phyloP scores from a whole-genome alignment of 2,329 filamentous ascomycete species.

The Penicillium sp. region DNA sequence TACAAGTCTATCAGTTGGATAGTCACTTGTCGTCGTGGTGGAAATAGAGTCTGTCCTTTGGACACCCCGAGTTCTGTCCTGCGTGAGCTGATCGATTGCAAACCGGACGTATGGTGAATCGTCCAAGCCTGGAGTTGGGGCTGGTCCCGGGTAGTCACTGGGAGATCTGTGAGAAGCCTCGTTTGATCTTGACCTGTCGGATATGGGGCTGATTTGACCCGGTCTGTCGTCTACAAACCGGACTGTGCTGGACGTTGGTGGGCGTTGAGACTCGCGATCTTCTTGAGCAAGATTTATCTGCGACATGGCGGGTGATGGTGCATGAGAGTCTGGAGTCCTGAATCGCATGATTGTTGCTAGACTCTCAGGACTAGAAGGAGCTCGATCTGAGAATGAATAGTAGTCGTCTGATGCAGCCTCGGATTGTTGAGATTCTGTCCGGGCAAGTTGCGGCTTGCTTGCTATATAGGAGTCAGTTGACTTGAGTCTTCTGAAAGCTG shows the following conservation, averaged over 20 bases:
- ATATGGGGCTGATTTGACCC: constrained; percentile 23
- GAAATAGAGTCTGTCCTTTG: constrained; percentile 51
- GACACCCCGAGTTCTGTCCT: constrained; percentile 62
- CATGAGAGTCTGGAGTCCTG: constrained; percentile 46
- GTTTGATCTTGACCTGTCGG: constrained; percentile 23
- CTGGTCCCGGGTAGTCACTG: constrained; percentile 38
- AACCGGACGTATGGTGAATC: constrained; percentile 87
- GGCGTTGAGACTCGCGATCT: constrained; percentile 17
- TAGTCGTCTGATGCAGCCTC: constrained; percentile 51
- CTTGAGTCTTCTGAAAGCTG: not conserved
- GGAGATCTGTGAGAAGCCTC: constrained; percentile 28
- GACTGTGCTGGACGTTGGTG: constrained; percentile 28
- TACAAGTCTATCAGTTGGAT: constrained; percentile 53
- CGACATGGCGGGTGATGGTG: constrained; percentile 32
- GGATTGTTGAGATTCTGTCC: constrained; percentile 48
- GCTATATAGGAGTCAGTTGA: constrained; percentile 31
- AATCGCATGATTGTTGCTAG: constrained; percentile 44
- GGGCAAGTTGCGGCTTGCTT: constrained; percentile 47
- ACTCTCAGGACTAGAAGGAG: constrained; percentile 40
- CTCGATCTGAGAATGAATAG: constrained; percentile 48
- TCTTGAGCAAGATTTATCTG: constrained; percentile 6
- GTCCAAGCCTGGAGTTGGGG: constrained; percentile 73
- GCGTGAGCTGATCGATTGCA: constrained; percentile 81
- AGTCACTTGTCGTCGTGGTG: constrained; percentile 36
- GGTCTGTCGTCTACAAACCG: constrained; percentile 30